These are phyloP conservation scores for Rhizodiscina lignyota DNA, from an alignment of 495 filamentous ascomycete genomes.

Conservation along the genomic window DNA sequence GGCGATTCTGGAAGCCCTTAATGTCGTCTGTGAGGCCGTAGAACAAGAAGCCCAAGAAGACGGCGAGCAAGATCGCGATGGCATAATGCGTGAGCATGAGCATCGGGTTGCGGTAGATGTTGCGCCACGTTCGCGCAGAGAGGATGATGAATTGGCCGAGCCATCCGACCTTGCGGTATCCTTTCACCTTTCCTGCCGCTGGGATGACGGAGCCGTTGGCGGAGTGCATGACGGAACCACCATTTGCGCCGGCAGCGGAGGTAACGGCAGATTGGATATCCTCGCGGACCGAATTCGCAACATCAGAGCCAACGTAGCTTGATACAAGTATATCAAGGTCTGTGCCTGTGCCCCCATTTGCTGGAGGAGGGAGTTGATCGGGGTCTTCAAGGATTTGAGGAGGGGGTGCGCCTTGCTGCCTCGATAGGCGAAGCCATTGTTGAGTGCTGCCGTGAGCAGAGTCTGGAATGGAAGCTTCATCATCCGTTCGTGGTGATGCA, in stretches of 20 bases:
- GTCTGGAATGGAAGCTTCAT: slow-evolving; percentile 51
- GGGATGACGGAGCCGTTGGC: slow-evolving; percentile 27
- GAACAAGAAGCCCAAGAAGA: slow-evolving; percentile 88
- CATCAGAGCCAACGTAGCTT: slow-evolving; percentile 60
- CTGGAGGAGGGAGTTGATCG: slow-evolving; percentile 60
- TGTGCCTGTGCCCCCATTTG: slow-evolving; percentile 40
- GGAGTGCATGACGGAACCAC: slow-evolving; percentile 21
- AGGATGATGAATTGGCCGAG: slow-evolving; percentile 74
- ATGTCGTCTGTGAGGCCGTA: slow-evolving; percentile 94
- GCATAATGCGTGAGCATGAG: slow-evolving; percentile 98
- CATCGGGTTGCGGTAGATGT: slow-evolving; percentile 95
- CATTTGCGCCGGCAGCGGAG: slow-evolving; percentile 49
- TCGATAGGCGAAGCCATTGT: slow-evolving; percentile 53
- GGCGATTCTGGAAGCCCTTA: slow-evolving; percentile 90
- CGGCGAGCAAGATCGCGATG: slow-evolving; percentile 89
- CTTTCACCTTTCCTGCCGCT: slow-evolving; percentile 36
- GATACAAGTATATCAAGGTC: slow-evolving; percentile 71
- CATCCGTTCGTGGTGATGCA: slow-evolving; percentile 40
- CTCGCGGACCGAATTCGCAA: slow-evolving; percentile 59
- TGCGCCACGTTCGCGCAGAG: slow-evolving; percentile 84
- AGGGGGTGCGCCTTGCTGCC: slow-evolving; percentile 42
- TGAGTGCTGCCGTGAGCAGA: slow-evolving; percentile 36
- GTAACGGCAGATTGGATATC: slow-evolving; percentile 57
- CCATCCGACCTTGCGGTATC: slow-evolving; percentile 68
- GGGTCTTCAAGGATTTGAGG: slow-evolving; percentile 53